Evolutionary conservation across 257 asterid species (phyloP).

Genomic region (Scutellaria galericulata): DNA sequence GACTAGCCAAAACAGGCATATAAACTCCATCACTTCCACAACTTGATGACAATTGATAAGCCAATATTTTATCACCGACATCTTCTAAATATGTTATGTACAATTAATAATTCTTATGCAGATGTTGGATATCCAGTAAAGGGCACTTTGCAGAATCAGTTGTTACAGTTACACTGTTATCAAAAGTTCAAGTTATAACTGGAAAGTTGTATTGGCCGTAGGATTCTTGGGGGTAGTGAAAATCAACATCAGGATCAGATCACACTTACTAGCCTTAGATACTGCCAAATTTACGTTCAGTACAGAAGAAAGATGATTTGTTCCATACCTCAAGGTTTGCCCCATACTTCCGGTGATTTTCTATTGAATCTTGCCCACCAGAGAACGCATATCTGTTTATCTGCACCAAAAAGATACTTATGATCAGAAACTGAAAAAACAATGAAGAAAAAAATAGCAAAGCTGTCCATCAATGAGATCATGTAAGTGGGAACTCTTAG

Average conservation of each 20-base stretch:
- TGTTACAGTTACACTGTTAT: background rate
- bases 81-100: too few species aligned
- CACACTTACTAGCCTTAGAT: constrained; percentile 13
- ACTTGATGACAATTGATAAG: too few species aligned
- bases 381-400: constrained; percentile 88
- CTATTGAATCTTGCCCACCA: constrained; percentile 93
- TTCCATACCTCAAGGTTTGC: constrained; percentile 89
- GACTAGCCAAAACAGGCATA: background rate
- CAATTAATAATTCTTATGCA: too few species aligned
- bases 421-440: constrained; percentile 12
- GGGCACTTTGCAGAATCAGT: background rate
- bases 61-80: too few species aligned
- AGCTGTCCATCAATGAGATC: constrained; percentile 4
- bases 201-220: background rate
- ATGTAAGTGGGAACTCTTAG: background rate
- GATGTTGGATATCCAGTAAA: background rate
- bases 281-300: background rate
- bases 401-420: constrained; percentile 45
- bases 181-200: background rate
- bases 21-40: too few species aligned
- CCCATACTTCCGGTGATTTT: constrained; percentile 84
- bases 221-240: background rate
- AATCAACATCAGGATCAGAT: background rate
- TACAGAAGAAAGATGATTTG: background rate
- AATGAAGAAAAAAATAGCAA: background rate